Conservation (phyloP, 2,329 filamentous ascomycete species). For the Falciphora oryzae region DNA sequence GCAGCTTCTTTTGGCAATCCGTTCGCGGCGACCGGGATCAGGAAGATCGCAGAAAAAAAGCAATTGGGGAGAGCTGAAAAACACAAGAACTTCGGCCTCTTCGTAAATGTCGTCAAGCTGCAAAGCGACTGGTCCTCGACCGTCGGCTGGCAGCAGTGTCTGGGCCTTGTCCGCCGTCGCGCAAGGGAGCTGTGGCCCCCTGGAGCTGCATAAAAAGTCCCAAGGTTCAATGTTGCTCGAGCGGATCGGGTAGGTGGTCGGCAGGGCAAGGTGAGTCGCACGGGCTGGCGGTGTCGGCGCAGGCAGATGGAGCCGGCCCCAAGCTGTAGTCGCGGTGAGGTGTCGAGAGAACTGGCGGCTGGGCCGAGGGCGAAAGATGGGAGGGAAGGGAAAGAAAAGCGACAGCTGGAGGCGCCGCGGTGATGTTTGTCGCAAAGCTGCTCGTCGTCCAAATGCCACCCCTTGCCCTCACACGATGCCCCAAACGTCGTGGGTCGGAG, state of each 20-base stretch:
- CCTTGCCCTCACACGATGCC: not conserved
- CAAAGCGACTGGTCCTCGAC: not conserved
- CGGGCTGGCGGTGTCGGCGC: not conserved
- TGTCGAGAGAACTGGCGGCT: no score
- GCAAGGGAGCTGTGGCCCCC: not conserved
- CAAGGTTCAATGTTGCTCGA: not conserved
- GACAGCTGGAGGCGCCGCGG: no score
- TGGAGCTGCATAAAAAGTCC: not conserved
- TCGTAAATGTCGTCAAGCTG: not conserved
- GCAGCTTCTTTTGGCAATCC: not conserved
- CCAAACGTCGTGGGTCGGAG: not conserved
- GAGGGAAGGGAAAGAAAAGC: not conserved
- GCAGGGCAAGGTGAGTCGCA: not conserved
- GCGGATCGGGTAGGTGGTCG: not conserved
- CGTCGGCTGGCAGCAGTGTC: not conserved
- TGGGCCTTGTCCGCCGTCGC: not conserved
- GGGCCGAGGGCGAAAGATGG: no score
- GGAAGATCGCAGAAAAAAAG: no score
- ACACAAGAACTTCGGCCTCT: not conserved
- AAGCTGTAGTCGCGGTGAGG: not conserved
- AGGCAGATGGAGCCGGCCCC: no score
- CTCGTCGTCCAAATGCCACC: no score
- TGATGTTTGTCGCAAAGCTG: not conserved
- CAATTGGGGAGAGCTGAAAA: no score
- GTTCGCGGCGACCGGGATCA: not conserved